A percentile compares a stretch with the other conserved stretches of the same genome.
Evolutionary conservation across 768 basidiomycete species (phyloP).

Genomic region (Calocybe indica): DNA sequence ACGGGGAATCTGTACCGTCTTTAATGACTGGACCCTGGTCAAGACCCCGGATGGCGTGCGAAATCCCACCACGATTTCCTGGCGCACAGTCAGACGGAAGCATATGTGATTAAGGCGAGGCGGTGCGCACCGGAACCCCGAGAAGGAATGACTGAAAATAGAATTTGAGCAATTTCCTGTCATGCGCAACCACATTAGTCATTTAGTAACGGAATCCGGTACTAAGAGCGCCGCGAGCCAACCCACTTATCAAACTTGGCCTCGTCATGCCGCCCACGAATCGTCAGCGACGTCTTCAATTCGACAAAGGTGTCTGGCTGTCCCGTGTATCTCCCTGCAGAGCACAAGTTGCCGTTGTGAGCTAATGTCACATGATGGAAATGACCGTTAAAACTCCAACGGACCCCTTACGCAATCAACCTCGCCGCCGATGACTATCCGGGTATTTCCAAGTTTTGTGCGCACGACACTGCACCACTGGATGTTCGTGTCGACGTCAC

Average conservation of each 20-base stretch:
- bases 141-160: conserved; percentile 90
- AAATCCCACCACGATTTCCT: conserved; percentile 88
- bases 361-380: conserved; percentile 8
- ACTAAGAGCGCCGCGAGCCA: background rate
- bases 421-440: conserved; percentile 81
- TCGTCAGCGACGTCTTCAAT: conserved; percentile 78
- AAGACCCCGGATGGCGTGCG: conserved; percentile 72
- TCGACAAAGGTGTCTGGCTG: conserved; percentile 72
- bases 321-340: conserved; percentile 52
- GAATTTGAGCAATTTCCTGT: conserved; percentile 85
- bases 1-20: conserved; percentile 76
- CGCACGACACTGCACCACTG: conserved; percentile 91
- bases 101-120: background rate
- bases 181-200: conserved; percentile 2
- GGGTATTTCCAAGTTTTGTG: conserved; percentile 68
- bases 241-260: conserved; percentile 74
- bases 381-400: conserved; percentile 8
- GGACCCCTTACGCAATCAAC: conserved; percentile 84
- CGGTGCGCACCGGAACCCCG: conserved; percentile 71
- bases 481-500: conserved; percentile 80
- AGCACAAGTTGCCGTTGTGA: too few relatives aligned
- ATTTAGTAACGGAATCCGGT: background rate
- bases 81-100: background rate
- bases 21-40: conserved; percentile 61
- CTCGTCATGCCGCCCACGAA: conserved; percentile 60